Evolutionary conservation across 148 eudicot species (phyloP), one percentile per base, ranked within the genome.

Genomic region (Spergularia bocconei): DNA sequence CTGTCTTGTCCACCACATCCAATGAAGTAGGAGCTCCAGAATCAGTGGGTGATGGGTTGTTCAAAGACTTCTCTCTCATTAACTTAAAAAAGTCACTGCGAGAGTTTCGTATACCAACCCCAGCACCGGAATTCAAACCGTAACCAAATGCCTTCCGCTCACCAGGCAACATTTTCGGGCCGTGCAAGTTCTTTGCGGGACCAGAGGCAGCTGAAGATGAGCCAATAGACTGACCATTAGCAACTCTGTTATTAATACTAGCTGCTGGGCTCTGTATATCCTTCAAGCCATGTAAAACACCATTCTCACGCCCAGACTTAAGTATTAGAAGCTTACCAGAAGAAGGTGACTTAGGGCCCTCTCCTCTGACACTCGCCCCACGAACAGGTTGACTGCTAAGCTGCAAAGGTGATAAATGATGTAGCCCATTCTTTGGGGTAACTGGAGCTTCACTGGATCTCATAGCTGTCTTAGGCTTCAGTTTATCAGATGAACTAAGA

Each of bases 21-120:
- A 87, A 73, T 36, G 82, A 77, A 82, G 71, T 74, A 69, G 70
- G 62, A 33, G 76, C 17, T 61, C 76, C 67, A 69, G 91, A 72
- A 54, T 84, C 86, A 52, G 79, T 67, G 44, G 57, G 55, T 52
- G 78, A 58, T 59, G 86, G n/a, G 61, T 72, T 52, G 70, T 76
- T 75, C 47, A 33, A 13, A 67, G 89, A 86, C 77, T 93, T 91
- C 77, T 85, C 90, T 83, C 98, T 91, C 95, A 93, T 83, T 51
- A 84, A 81, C 80, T 91, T 90, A 68, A 93, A 90, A 72, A 93
- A 93, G 69, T 91, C 95, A 85, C 80, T 88, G 63, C 98, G 82
- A 29, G 36, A 29, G 36, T 29, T 29, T 29, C 36, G 36, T 29
- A 29, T 93, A 62, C 89, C 98, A 65, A 75, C 77, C 47, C 64